Base-by-base conservation (phyloP, 805 yeast genomes). In the Saccharomycopsis malanga region DNA sequence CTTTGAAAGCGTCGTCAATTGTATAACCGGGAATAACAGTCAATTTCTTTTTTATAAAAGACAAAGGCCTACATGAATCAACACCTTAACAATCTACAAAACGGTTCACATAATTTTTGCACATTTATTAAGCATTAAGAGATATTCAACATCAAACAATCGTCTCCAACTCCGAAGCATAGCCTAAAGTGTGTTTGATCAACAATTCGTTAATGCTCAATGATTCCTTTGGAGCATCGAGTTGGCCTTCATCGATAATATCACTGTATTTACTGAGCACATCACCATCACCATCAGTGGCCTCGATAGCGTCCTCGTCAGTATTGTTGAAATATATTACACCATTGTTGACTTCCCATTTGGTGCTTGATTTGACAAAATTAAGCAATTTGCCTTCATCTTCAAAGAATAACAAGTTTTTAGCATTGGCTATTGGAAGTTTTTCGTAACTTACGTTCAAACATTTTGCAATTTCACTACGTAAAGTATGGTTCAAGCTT, bases 131-230 rank as follows among this genome's bases (percentile, higher is more conserved):
- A n/a, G n/a, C n/a, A n/a, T n/a, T n/a, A n/a, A n/a, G n/a, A n/a
- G n/a, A n/a, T n/a, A n/a, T 27, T 27, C 30, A 27, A 27, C 30
- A 27, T 27, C n/a, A 89, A 43, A 91, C 81, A 63, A 91, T 93
- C 17, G 93, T 83, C 69, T 93, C 98, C 61, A 93, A 79, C 65
- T 87, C 93, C 53, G 81, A 83, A 10, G 97, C 97, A 60, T 88
- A 91, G 52, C 74, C 78, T 55, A 91, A 73, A n/a, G 89, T 77
- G 60, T 84, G 83, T 55, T 72, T 80, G 46, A 87, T 78, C 37
- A 82, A 66, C 35, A 65, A 61, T 51, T 73, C 72, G 30, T 62
- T 58, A 94, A 77, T 65, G 91, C 91, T 62, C 5, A 29, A 20
- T 20, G 25, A 4, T 23, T 35, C 22, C 20, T 32, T 14, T 32